Base-by-base conservation (phyloP, 23 red algal genomes). In the Agarophyton chilense region DNA sequence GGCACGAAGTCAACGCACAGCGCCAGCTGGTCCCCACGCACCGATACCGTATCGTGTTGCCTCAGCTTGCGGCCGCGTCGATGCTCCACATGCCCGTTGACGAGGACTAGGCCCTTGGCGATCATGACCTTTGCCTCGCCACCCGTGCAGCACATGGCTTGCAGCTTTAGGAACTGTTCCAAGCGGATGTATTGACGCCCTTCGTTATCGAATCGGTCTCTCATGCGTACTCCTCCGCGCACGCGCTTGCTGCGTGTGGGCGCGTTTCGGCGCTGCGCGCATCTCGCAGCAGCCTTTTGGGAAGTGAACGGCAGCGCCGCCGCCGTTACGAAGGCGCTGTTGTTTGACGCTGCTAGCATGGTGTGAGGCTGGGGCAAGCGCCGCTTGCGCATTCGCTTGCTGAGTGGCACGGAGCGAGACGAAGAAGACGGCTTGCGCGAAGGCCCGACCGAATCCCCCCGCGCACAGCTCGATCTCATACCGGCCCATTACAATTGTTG, bases 41-140 rank as follows among this genome's bases (percentile, higher is more conserved):
- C 44, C 26, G 54, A 41, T 0, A 92, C 77, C 0, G 36, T 62
- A 39, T 92, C 90, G 42, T 53, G 79, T 6, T 52, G 65, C 4
- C 22, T 17, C 18, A 92, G 51, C 67, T 85, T 84, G 12, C 78
- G 77, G 12, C 90, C 90, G 28, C 90, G 79, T 52, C 78, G 78
- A 51, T 55, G 10, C 51, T 92, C 90, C 6, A 62, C 43, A 16
- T 10, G 10, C n/a, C 90, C 90, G 32, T 92, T 92, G 66, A 92
- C 90, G 11, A 61, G 42, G 19, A 92, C 78, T 47, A 39, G 28
- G 13, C 90, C 90, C 21, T 50, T 35, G 41, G 35, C 49, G 67
- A 92, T 92, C 34, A 85, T 36, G 10, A 75, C 34, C 71, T 92
- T 92, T 22, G 90, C 79, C 54, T 83, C 58, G 17, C 90, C 90